A percentile compares a stretch with the other conserved stretches of the same genome.
These are phyloP conservation scores for Cadophora sp. DNA, from an alignment of 2,329 filamentous ascomycete genomes.

Conservation along the genomic window DNA sequence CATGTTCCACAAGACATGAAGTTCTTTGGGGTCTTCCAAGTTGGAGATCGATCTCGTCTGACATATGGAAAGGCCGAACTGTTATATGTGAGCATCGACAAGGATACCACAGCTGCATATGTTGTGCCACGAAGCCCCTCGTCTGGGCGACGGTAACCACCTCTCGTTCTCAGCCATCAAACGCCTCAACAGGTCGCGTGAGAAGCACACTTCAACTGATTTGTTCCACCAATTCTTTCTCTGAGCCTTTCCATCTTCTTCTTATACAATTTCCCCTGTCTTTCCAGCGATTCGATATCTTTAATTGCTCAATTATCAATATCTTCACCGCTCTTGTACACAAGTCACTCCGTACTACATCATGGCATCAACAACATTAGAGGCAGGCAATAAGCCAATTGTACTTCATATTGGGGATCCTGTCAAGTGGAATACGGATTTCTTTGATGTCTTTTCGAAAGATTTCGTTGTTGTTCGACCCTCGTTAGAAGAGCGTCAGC, in stretches of 20 bases:
- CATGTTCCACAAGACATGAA: not conserved
- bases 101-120: constrained; percentile 17
- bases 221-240: not conserved
- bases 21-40: constrained; percentile 1
- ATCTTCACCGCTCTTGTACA: constrained; percentile 18
- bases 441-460: constrained; percentile 48
- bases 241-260: not conserved
- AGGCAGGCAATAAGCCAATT: constrained; percentile 34
- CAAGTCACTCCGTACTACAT: constrained; percentile 11
- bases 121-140: constrained; percentile 14
- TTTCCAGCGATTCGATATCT: not conserved
- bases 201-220: constrained; percentile 3
- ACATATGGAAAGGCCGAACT: not conserved
- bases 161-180: constrained; percentile 26
- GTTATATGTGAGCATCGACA: not conserved
- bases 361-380: constrained; percentile 25
- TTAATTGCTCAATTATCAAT: not conserved
- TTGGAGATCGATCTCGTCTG: constrained; percentile 1
- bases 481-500: constrained; percentile 55
- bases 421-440: constrained; percentile 42
- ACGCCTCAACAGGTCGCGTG: constrained; percentile 19
- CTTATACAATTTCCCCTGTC: not conserved
- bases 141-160: constrained; percentile 17
- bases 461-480: constrained; percentile 56
- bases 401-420: constrained; percentile 45